Evolutionary conservation across 257 asterid species (phyloP), one percentile per base, ranked within the genome.

Genomic region (Euphrasia confusa): DNA sequence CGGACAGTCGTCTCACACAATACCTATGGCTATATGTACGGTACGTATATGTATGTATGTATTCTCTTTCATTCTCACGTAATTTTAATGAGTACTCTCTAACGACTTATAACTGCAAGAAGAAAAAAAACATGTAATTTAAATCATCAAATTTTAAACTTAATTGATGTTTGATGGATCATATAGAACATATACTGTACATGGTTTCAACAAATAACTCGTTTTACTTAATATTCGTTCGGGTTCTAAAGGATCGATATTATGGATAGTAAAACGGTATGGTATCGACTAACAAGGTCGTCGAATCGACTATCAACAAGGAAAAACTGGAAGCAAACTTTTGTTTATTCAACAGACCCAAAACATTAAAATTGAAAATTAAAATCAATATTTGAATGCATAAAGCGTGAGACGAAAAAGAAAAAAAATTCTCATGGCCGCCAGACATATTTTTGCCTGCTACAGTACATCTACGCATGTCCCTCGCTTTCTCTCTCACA

Each of bases 401-500:
- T 58, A 69, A 74, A 55, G 72, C 40, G 69, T 63, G 78, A 64
- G 69, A 3, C 1, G 12, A 44, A 44, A 45, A 4, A 45, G 60
- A 33, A 54, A 37, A 37, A 37, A 7, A 37, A 7, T 11, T 37
- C 42, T 54, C 75, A 69, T 64, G 72, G 79, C 75, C 75, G 72
- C 72, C 75, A 69, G 69, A 65, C 78, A 60, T 21, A 21, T 52
- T 3, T 32, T 69, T 59, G 33, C 58, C 74, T 64, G 71, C 27
- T 64, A 59, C 78, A 59, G 62, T 69, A 74, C 78, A 69, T 30
- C 78, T 69, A 73, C 33, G 64, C 66, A 17, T 47, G 52, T 54
- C 26, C 18, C 60, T 9, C 68, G 54, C 62, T 55, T 67, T 58
- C 60, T 64, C 66, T 45, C 66, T 54, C 61, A 28, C 67, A 37